phyloP scores from a whole-genome alignment of 768 basidiomycete genomes.

The Trametes coccinea region DNA sequence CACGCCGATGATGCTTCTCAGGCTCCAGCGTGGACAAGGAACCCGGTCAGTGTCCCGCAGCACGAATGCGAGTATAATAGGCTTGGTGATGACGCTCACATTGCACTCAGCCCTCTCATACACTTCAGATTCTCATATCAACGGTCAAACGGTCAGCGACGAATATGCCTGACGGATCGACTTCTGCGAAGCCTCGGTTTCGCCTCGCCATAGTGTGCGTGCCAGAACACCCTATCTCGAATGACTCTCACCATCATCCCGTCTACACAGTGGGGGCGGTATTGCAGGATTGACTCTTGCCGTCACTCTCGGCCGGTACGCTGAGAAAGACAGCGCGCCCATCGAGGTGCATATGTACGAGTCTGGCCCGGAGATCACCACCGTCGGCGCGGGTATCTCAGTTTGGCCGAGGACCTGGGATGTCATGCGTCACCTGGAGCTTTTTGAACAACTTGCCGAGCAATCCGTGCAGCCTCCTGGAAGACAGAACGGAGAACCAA shows the following conservation, averaged over 20 bases:
- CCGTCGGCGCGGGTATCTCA: conserved; percentile 44
- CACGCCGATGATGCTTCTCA: too few relatives aligned
- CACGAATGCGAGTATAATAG: too few relatives aligned
- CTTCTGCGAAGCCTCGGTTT: conserved; percentile 1
- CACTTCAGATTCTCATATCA: too few relatives aligned
- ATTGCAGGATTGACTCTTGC: conserved; percentile 48
- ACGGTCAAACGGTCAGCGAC: too few relatives aligned
- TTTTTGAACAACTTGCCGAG: conserved; percentile 29
- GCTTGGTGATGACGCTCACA: too few relatives aligned
- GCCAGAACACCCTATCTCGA: too few relatives aligned
- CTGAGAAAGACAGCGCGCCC: conserved; percentile 38
- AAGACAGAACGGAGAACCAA: neutral
- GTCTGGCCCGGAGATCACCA: conserved; percentile 41
- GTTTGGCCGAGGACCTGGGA: conserved; percentile 50
- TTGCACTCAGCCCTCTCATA: too few relatives aligned
- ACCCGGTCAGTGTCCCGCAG: too few relatives aligned
- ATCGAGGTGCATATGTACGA: conserved; percentile 42
- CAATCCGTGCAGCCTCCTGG: conserved; percentile 19
- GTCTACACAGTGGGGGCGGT: conserved; percentile 29
- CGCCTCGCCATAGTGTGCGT: conserved; percentile 12
- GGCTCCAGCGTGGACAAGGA: too few relatives aligned
- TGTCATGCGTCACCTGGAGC: conserved; percentile 44
- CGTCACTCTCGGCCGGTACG: conserved; percentile 36
- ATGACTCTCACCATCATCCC: too few relatives aligned
- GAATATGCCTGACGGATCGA: conserved; percentile 1